Conservation (phyloP, 2,329 filamentous ascomycete species). For the Tolypocladium inflatum region DNA sequence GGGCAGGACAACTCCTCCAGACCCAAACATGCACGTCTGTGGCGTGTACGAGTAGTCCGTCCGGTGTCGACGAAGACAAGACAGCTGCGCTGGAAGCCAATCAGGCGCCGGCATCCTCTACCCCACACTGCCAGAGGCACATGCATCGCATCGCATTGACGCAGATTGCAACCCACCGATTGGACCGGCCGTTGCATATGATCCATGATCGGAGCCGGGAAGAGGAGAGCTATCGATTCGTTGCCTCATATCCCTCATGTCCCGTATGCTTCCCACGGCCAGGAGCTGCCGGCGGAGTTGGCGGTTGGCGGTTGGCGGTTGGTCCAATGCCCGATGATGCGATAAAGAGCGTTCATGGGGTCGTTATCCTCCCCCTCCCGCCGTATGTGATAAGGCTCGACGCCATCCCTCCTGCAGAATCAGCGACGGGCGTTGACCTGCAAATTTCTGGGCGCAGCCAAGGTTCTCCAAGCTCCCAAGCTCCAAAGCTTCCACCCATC, state of each 20-base stretch:
- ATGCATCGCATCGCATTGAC: background rate
- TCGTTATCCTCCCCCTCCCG: background rate
- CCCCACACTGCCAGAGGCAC: background rate
- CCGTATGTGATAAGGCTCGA: background rate
- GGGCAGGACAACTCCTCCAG: background rate
- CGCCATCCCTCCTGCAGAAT: background rate
- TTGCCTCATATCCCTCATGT: background rate
- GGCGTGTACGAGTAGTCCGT: background rate
- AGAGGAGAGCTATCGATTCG: background rate
- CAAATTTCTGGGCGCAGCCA: background rate
- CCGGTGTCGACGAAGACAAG: background rate
- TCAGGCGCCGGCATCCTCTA: background rate
- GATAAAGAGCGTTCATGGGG: background rate
- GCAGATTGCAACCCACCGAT: background rate
- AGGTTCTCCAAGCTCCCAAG: background rate
- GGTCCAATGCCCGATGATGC: background rate
- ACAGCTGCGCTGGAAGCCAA: background rate
- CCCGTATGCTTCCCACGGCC: background rate
- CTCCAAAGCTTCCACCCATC: background rate
- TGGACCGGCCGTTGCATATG: background rate
- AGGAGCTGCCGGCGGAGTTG: background rate
- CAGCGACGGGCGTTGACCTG: background rate
- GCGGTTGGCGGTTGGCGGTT: background rate
- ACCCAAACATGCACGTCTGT: too few relatives aligned
- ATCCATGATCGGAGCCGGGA: background rate